These are phyloP conservation scores for Dactylellina drechsleri DNA, from an alignment of 2,329 filamentous ascomycete genomes.

Conservation along the genomic window DNA sequence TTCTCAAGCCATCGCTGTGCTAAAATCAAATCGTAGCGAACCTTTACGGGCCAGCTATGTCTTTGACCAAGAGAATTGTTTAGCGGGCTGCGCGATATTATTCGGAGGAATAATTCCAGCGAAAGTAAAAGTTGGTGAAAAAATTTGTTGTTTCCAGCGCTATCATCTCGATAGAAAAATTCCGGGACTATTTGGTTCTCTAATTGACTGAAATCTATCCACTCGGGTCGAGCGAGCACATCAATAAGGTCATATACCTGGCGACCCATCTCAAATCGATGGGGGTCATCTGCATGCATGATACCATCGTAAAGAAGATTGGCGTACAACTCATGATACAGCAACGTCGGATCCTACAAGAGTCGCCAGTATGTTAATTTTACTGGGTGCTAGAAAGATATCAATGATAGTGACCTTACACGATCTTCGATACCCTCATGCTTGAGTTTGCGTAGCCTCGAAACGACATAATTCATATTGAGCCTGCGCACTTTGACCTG, in stretches of 20 bases:
- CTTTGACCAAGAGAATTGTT: constrained; percentile 64
- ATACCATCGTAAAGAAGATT: constrained; percentile 75
- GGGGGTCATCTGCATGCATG: constrained; percentile 69
- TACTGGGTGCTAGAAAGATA: not conserved
- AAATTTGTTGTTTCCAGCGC: constrained; percentile 72
- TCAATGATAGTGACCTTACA: constrained; percentile 59
- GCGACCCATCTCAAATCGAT: constrained; percentile 69
- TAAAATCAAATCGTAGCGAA: constrained; percentile 78
- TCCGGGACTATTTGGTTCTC: constrained; percentile 78
- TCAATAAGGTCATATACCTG: constrained; percentile 79
- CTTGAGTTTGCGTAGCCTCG: constrained; percentile 63
- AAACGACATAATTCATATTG: constrained; percentile 62
- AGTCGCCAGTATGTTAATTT: not conserved
- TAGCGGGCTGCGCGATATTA: constrained; percentile 63
- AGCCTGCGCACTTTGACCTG: constrained; percentile 65
- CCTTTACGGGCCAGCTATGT: constrained; percentile 74
- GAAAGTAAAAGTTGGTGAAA: constrained; percentile 81
- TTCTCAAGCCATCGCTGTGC: constrained; percentile 78
- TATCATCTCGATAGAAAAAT: constrained; percentile 72
- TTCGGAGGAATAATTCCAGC: constrained; percentile 76
- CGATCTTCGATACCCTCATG: constrained; percentile 62
- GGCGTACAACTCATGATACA: constrained; percentile 72
- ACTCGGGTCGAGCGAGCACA: constrained; percentile 74
- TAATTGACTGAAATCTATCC: constrained; percentile 77
- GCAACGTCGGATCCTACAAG: constrained; percentile 56